These are phyloP conservation scores for Oryza glaberrima DNA, from an alignment of 176 grass and related monocot species.

Conservation along the genomic window DNA sequence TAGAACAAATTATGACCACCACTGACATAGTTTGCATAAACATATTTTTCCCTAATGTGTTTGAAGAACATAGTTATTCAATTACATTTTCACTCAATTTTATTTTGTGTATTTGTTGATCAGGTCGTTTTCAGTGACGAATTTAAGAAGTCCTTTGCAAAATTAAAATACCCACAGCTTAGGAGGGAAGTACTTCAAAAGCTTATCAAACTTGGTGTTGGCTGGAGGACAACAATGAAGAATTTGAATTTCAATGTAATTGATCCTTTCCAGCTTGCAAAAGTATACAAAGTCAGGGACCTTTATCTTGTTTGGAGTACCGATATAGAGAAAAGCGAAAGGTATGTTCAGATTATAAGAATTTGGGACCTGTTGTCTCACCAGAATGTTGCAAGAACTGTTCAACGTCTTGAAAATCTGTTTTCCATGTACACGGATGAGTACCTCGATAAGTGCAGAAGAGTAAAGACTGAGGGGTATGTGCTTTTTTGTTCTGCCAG, in stretches of 20 bases:
- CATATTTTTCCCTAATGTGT: not conserved
- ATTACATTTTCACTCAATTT: not conserved
- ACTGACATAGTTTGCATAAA: not conserved
- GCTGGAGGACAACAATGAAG: slow-evolving; percentile 58
- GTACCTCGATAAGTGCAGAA: slow-evolving; percentile 66
- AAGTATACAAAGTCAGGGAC: slow-evolving; percentile 50
- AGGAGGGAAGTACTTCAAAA: slow-evolving; percentile 60
- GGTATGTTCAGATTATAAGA: slow-evolving; percentile 72
- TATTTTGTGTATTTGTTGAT: slow-evolving; percentile 29
- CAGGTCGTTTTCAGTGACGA: slow-evolving; percentile 82
- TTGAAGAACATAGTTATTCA: not conserved
- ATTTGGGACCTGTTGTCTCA: slow-evolving; percentile 71
- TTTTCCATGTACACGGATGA: slow-evolving; percentile 82
- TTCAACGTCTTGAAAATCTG: slow-evolving; percentile 63
- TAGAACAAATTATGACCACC: no score
- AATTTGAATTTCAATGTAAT: slow-evolving; percentile 1
- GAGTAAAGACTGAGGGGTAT: slow-evolving; percentile 54
- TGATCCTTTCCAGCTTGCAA: slow-evolving; percentile 54
- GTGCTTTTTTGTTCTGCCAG: slow-evolving; percentile 26
- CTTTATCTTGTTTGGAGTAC: slow-evolving; percentile 78
- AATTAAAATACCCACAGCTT: slow-evolving; percentile 53
- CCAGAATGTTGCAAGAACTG: slow-evolving; percentile 49
- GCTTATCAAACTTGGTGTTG: slow-evolving; percentile 67
- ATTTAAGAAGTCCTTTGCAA: slow-evolving; percentile 72
- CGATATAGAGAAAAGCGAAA: slow-evolving; percentile 65